These are phyloP conservation scores for Melaleuca quinquenervia DNA, from an alignment of 345 rosid species.

Conservation along the genomic window DNA sequence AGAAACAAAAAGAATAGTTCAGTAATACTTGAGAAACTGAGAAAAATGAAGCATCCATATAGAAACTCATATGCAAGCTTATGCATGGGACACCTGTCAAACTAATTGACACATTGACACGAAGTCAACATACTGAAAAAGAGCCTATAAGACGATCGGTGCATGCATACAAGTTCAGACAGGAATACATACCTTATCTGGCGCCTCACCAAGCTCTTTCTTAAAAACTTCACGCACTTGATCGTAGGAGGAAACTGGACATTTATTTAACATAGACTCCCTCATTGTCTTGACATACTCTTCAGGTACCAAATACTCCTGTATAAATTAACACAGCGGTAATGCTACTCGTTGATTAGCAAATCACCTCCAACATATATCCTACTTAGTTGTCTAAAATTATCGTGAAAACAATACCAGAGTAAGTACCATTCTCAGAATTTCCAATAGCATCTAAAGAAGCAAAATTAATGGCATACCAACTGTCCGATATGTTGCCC, in stretches of 20 bases:
- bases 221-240: constrained; percentile 88
- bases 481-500: constrained; percentile 90
- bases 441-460: neutral
- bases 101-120: neutral
- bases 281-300: constrained; percentile 83
- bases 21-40: neutral
- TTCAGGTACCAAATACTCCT: constrained; percentile 86
- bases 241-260: constrained; percentile 87
- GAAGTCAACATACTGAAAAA: neutral
- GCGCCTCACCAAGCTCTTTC: constrained; percentile 80
- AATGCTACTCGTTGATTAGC: neutral
- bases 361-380: neutral
- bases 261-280: constrained; percentile 84
- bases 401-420: neutral
- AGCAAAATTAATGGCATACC: constrained; percentile 31
- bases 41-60: neutral
- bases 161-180: neutral
- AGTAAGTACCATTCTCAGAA: neutral
- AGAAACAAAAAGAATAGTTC: neutral
- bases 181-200: constrained; percentile 54
- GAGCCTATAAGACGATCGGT: neutral
- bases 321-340: neutral
- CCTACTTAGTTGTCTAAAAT: neutral
- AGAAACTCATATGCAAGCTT: neutral
- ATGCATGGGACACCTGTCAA: neutral